Evolutionary conservation across 306 rosid species (phyloP).

Genomic region (Crotalaria pallida): DNA sequence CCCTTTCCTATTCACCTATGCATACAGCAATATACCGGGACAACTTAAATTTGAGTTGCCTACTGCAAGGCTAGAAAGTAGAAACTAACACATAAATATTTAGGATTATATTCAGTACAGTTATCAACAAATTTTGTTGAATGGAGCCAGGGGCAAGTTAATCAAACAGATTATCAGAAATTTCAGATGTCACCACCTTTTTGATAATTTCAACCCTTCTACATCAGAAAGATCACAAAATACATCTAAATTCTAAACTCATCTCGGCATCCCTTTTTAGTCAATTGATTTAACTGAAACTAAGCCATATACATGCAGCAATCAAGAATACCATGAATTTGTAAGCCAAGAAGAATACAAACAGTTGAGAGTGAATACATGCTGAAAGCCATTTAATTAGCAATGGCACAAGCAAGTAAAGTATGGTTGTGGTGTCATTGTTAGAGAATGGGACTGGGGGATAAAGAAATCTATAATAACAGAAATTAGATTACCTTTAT

Average conservation of each 20-base stretch:
- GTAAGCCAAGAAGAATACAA: not conserved
- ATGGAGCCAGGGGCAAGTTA: not conserved
- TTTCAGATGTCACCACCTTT: not conserved
- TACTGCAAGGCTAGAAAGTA: not conserved
- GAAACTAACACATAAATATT: not conserved
- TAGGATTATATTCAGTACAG: not conserved
- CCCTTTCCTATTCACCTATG: not conserved
- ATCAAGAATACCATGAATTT: not conserved
- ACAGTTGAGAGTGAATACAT: not conserved
- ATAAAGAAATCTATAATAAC: not conserved
- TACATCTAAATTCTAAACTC: not conserved
- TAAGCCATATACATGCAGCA: not conserved
- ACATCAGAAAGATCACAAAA: not conserved
- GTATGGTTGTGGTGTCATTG: not conserved
- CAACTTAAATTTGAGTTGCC: not conserved
- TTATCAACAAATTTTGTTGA: not conserved
- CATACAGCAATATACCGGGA: not conserved
- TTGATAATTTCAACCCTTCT: not conserved
- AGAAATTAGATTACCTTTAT: slow-evolving; percentile 56
- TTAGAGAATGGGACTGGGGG: not conserved
- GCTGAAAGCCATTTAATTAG: not conserved
- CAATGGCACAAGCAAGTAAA: not conserved
- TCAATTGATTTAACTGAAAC: not conserved
- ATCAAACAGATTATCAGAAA: not conserved
- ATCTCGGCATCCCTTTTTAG: not conserved